Evolutionary conservation across 2,329 filamentous ascomycete species (phyloP).

Genomic region (Sphaerostilbella broomeana): DNA sequence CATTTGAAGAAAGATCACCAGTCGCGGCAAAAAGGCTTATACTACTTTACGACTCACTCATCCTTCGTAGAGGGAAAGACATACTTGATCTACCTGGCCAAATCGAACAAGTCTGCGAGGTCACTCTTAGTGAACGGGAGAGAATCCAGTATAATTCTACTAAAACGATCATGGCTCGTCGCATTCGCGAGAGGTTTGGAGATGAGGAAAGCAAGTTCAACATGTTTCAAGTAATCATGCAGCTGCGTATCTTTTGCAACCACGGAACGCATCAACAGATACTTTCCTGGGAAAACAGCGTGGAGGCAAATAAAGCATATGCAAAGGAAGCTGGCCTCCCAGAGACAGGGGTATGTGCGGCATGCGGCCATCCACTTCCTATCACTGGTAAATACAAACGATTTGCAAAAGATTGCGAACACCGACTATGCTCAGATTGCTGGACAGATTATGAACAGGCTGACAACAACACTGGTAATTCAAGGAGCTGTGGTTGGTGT

Average conservation of each 20-base stretch:
- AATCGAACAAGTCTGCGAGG: not conserved
- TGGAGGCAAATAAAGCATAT: slow-evolving; percentile 27
- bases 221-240: slow-evolving; percentile 39
- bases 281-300: slow-evolving; percentile 35
- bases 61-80: slow-evolving; percentile 36
- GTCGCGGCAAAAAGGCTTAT: slow-evolving; percentile 25
- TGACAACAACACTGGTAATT: slow-evolving; percentile 15
- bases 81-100: slow-evolving; percentile 30
- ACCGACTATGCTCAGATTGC: slow-evolving; percentile 29
- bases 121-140: slow-evolving; percentile 1
- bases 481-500: slow-evolving; percentile 1
- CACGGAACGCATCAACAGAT: slow-evolving; percentile 42
- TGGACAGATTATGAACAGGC: slow-evolving; percentile 1
- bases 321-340: slow-evolving; percentile 17
- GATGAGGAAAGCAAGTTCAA: slow-evolving; percentile 33
- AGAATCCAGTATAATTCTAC: slow-evolving; percentile 32
- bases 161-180: slow-evolving; percentile 30
- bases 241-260: slow-evolving; percentile 43
- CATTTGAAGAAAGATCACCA: slow-evolving; percentile 26
- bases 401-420: slow-evolving; percentile 22
- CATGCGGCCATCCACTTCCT: slow-evolving; percentile 29
- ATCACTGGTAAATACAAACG: slow-evolving; percentile 19
- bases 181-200: slow-evolving; percentile 31
- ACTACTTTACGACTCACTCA: slow-evolving; percentile 31
- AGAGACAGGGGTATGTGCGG: slow-evolving; percentile 22